These are phyloP conservation scores for Tuctoria greenei DNA, from an alignment of 176 grass and related monocot genomes.

Conservation along the genomic window DNA sequence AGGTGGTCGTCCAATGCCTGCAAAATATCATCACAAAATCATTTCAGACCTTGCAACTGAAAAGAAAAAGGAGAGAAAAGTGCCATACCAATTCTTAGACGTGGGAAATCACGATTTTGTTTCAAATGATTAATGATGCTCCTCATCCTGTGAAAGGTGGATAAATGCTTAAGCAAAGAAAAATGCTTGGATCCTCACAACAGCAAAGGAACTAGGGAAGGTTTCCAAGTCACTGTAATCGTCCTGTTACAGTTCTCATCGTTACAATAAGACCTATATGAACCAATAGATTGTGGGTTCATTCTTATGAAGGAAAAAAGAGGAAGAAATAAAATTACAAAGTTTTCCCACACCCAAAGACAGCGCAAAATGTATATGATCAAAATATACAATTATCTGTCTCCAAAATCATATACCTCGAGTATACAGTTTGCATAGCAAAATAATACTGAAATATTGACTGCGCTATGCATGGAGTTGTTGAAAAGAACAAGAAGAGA, in stretches of 20 bases:
- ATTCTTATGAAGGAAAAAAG: neutral
- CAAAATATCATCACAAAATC: neutral
- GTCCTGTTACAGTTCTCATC: neutral
- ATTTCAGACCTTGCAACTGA: conserved; percentile 6
- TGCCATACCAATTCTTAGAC: conserved; percentile 73
- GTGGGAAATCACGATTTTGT: conserved; percentile 73
- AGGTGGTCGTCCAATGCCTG: conserved; percentile 86
- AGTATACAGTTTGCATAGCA: conserved; percentile 4
- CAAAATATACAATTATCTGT: neutral
- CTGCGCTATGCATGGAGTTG: neutral
- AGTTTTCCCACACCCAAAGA: neutral
- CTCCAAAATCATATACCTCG: conserved; percentile 14
- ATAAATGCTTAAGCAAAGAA: neutral
- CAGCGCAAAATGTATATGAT: neutral
- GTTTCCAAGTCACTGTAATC: neutral
- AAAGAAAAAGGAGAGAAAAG: neutral
- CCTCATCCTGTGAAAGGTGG: conserved; percentile 63
- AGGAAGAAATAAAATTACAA: neutral
- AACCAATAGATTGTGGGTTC: neutral
- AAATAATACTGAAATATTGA: conserved; percentile 7
- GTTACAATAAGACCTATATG: neutral
- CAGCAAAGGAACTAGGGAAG: neutral
- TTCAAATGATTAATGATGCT: conserved; percentile 91
- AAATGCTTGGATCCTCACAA: neutral
- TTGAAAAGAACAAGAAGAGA: neutral